Evolutionary conservation across 2,329 filamentous ascomycete species (phyloP), one percentile per base, ranked within the genome.

Genomic region (Aphanoascus verrucosus): DNA sequence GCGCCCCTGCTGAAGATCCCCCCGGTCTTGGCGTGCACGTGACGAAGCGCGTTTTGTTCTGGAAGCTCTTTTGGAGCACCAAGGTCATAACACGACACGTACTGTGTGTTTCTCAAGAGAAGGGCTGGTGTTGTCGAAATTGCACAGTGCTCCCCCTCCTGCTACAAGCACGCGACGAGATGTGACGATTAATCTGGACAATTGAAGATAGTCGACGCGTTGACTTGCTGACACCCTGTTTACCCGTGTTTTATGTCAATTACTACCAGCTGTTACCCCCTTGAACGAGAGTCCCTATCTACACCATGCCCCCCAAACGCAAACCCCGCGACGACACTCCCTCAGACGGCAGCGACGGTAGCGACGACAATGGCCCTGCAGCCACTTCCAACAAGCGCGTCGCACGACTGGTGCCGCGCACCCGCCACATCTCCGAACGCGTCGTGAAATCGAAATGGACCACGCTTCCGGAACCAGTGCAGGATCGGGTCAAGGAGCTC

Each of bases 401-500:
- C 45, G 67, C 70, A 12, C 68, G 67, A 46, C 60, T 74, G 34
- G 67, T 71, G 57, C 66, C 69, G 8, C 67, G 65, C 19, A 62
- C 72, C 42, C 70, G 69, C 51, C 69, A 69, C 49, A 63, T 74
- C 34, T 64, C 70, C 7, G 68, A 73, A 56, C 63, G 65, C 45
- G 71, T 69, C 7, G 72, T 74, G 60, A 71, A 71, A 49, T 65
- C 69, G 38, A 73, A 73, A 67, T 74, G 72, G 72, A 65, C 67
- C 11, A 69, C 72, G 4, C 64, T 74, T 1, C 68, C 71, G 1
- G 68, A 70, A 31, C 63, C 68, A 1, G 66, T 66, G 2, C 72
- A 73, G 58, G 69, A 70, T 38, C 72, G 68, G 50, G 63, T 74
- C 44, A 64, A 65, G 35, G 69, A 68, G 38, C 65, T 74, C 57